phyloP scores from a whole-genome alignment of 495 filamentous ascomycete genomes.

The Aspergillus biplanus region DNA sequence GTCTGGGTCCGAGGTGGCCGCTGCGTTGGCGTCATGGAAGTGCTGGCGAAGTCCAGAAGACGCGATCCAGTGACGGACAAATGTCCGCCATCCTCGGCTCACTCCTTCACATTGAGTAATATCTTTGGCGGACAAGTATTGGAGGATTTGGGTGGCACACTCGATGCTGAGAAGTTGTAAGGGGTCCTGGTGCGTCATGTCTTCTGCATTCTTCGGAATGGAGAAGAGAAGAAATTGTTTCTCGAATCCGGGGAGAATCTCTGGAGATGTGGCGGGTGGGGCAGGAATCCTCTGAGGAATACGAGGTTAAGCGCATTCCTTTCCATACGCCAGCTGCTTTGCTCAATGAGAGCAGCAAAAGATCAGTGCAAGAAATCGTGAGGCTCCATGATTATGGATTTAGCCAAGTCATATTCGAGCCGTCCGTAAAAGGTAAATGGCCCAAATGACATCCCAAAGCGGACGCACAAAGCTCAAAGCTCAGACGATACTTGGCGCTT shows the following conservation, averaged over 20 bases:
- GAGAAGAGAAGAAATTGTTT: not conserved
- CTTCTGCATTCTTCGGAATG: not conserved
- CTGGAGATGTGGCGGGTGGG: not conserved
- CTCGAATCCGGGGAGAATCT: not conserved
- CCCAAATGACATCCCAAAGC: not conserved
- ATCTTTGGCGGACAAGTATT: not conserved
- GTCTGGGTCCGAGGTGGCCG: not conserved
- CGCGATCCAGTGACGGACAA: conserved; percentile 6
- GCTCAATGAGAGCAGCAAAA: not conserved
- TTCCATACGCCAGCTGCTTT: not conserved
- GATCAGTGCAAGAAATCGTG: not conserved
- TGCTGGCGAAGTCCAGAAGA: conserved; percentile 3
- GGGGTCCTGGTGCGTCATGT: conserved; percentile 4
- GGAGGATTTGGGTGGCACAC: conserved; percentile 4
- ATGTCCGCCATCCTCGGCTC: not conserved
- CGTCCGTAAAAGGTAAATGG: not conserved
- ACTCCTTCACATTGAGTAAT: conserved; percentile 5
- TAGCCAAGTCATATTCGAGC: too few species aligned
- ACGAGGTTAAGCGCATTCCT: not conserved
- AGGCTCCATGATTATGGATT: not conserved
- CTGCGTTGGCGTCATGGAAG: not conserved
- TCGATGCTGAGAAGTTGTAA: conserved; percentile 2
- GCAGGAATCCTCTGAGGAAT: not conserved
- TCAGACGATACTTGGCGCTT: too few species aligned
- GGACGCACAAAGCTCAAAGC: too few species aligned